phyloP scores from a whole-genome alignment of 2,329 filamentous ascomycete species.

The Pyrenophora tritici-repentis region DNA sequence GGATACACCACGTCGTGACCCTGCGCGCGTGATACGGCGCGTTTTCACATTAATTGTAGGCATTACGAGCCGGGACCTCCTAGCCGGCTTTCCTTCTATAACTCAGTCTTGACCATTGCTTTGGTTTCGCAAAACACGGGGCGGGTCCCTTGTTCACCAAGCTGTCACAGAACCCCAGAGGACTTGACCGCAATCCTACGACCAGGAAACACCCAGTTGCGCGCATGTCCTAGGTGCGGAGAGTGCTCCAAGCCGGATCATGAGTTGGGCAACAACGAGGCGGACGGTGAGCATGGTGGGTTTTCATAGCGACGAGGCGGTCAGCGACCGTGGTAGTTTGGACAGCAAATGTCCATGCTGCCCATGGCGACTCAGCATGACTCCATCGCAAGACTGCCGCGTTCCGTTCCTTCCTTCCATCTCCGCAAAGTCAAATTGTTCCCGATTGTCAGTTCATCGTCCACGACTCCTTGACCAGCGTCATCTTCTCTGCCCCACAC shows the following conservation, averaged over 20 bases:
- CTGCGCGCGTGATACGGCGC: not conserved
- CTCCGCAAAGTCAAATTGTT: no score
- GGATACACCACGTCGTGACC: constrained; percentile 5
- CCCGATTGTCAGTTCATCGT: no score
- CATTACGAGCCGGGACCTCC: not conserved
- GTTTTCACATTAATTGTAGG: no score
- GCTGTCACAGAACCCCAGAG: not conserved
- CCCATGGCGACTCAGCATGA: not conserved
- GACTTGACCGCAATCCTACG: not conserved
- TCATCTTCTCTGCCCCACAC: no score
- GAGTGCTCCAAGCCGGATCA: constrained; percentile 3
- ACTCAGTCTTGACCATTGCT: not conserved
- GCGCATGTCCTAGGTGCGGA: not conserved
- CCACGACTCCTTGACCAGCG: no score
- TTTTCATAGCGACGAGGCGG: not conserved
- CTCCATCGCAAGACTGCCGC: no score
- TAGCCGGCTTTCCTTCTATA: not conserved
- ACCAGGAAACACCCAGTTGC: constrained; percentile 6
- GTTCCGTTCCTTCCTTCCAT: no score
- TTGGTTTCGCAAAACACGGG: not conserved
- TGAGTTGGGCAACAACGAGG: constrained; percentile 4
- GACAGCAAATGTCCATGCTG: not conserved
- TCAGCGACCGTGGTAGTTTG: not conserved
- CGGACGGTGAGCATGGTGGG: not conserved
- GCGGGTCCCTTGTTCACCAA: not conserved